Evolutionary conservation across 495 filamentous ascomycete species (phyloP).

Genomic region (Penicillium canariense): DNA sequence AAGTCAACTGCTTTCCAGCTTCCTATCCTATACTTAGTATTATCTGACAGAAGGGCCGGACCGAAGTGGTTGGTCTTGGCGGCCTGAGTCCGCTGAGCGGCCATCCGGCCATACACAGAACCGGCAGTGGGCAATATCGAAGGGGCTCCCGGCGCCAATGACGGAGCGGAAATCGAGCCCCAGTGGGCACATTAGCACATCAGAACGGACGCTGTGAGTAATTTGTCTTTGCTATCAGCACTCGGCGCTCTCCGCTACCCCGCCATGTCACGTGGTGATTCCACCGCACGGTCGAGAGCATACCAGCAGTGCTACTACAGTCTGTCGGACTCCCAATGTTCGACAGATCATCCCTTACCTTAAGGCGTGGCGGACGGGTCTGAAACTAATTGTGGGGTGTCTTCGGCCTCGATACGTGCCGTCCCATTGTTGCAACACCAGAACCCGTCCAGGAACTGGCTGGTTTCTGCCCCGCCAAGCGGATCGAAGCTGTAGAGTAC

Average conservation of each 20-base stretch:
- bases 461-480: conserved; percentile 9
- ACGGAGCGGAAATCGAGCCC: background rate
- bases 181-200: conserved; percentile 18
- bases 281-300: background rate
- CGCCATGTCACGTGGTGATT: conserved; percentile 22
- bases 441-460: background rate
- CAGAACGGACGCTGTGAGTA: conserved; percentile 13
- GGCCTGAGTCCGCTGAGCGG: conserved; percentile 12
- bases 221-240: conserved; percentile 2
- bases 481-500: conserved; percentile 3
- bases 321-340: background rate
- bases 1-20: no score
- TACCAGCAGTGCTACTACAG: background rate
- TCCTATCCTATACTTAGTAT: no score
- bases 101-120: background rate
- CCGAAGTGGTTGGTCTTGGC: no score
- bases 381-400: background rate
- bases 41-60: no score
- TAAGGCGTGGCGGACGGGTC: background rate
- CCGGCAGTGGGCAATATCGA: conserved; percentile 9
- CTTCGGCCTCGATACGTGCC: background rate
- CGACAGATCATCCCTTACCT: background rate
- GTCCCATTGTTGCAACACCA: background rate
- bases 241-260: conserved; percentile 22
- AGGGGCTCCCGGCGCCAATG: background rate